These are phyloP conservation scores for Leptosphaerulina australis DNA, from an alignment of 2,329 filamentous ascomycete species.

Conservation along the genomic window DNA sequence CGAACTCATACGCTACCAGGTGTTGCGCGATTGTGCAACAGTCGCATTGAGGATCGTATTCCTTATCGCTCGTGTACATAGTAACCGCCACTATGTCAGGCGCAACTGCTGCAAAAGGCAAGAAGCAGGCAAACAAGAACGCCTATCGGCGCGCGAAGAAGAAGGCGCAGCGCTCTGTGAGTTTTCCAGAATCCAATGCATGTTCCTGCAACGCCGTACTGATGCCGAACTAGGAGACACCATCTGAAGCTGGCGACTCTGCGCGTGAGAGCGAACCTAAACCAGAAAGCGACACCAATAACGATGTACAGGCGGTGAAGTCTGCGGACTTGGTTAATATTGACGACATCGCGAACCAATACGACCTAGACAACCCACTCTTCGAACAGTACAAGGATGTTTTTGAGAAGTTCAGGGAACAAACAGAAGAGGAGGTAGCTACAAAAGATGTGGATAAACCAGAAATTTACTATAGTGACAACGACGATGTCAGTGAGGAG, in stretches of 20 bases:
- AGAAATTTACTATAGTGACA: conserved; percentile 80
- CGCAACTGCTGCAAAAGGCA: conserved; percentile 30
- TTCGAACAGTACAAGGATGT: conserved; percentile 85
- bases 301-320: conserved; percentile 51
- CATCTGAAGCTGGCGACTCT: conserved; percentile 41
- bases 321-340: conserved; percentile 50
- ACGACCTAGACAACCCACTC: conserved; percentile 73
- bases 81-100: conserved; percentile 34
- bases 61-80: neutral
- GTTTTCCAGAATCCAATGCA: conserved; percentile 6
- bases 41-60: neutral
- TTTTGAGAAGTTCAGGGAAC: conserved; percentile 72
- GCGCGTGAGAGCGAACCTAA: conserved; percentile 48
- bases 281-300: conserved; percentile 42
- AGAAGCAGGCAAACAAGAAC: conserved; percentile 84
- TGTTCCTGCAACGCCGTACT: conserved; percentile 15
- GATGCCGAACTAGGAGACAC: conserved; percentile 42
- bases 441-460: conserved; percentile 69
- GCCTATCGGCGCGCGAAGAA: conserved; percentile 91
- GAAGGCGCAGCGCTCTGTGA: conserved; percentile 80
- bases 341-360: conserved; percentile 52
- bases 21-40: neutral
- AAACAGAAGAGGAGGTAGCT: conserved; percentile 65
- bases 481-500: conserved; percentile 84
- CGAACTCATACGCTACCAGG: neutral